Conservation (phyloP, 139 green algal genomes). For the Eudorina sp. region DNA sequence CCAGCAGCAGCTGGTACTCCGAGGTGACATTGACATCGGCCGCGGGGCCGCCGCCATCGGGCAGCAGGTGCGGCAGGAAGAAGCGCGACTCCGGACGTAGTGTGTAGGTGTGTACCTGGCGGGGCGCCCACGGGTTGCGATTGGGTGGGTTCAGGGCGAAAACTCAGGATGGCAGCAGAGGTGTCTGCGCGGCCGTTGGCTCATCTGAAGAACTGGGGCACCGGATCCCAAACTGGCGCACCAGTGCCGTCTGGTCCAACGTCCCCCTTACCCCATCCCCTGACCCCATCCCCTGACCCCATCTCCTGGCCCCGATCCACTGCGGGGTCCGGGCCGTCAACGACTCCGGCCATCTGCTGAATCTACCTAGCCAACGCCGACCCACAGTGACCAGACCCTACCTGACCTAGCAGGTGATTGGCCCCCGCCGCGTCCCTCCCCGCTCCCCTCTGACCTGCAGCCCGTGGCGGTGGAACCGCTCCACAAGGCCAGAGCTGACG, state of each 20-base stretch:
- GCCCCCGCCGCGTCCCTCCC: background rate
- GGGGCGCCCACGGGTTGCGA: no score
- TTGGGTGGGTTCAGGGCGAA: background rate
- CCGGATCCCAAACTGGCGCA: background rate
- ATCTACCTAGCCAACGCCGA: no score
- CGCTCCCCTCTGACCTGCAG: slow-evolving; percentile 15
- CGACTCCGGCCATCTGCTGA: no score
- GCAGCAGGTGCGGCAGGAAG: slow-evolving; percentile 44
- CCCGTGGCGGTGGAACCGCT: slow-evolving; percentile 7
- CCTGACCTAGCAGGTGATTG: background rate
- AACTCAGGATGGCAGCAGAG: background rate
- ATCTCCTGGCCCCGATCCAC: no score
- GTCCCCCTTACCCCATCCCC: background rate
- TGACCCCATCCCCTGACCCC: no score
- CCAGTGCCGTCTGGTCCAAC: background rate
- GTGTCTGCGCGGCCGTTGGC: no score
- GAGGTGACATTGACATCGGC: background rate
- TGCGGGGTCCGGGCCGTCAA: no score
- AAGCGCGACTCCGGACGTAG: slow-evolving; percentile 48
- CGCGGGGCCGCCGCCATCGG: background rate
- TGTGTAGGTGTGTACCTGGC: slow-evolving; percentile 56
- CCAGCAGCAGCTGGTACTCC: slow-evolving; percentile 31
- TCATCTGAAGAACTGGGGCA: background rate
- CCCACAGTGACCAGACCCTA: no score
- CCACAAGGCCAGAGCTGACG: slow-evolving; percentile 38